Conservation (phyloP, 2,329 filamentous ascomycete genomes). For the Raffaelea albimanens region DNA sequence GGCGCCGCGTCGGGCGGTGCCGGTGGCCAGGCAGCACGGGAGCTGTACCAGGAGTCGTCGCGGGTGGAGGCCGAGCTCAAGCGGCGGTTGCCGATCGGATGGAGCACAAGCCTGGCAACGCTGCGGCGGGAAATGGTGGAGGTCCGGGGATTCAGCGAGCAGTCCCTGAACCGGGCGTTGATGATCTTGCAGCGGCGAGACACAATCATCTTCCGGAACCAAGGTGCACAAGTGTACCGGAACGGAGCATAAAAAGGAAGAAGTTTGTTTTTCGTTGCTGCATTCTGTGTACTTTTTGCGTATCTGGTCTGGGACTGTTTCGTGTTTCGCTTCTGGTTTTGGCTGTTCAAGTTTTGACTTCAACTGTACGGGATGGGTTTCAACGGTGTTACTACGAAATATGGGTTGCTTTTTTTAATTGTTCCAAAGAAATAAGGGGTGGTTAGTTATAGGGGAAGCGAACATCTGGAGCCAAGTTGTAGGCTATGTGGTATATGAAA, state of each 20-base stretch:
- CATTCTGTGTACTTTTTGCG: too few species aligned
- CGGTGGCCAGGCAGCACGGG: slow-evolving; percentile 64
- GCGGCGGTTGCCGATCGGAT: slow-evolving; percentile 82
- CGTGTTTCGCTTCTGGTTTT: background rate
- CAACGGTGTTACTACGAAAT: background rate
- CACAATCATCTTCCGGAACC: slow-evolving; percentile 72
- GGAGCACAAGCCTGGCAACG: slow-evolving; percentile 84
- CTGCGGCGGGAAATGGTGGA: slow-evolving; percentile 87
- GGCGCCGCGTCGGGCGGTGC: slow-evolving; percentile 4
- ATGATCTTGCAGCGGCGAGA: slow-evolving; percentile 81
- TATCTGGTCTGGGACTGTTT: too few species aligned
- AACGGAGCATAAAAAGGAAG: slow-evolving; percentile 46
- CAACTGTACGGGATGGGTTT: background rate
- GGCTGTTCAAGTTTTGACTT: background rate
- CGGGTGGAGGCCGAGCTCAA: slow-evolving; percentile 85
- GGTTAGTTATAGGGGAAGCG: too few species aligned
- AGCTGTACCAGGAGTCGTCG: slow-evolving; percentile 81
- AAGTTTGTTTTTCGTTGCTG: too few species aligned
- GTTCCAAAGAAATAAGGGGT: too few species aligned
- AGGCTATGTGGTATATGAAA: too few species aligned
- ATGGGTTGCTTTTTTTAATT: background rate
- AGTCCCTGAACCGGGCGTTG: slow-evolving; percentile 72
- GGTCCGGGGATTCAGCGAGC: slow-evolving; percentile 80
- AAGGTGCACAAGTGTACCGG: slow-evolving; percentile 65
- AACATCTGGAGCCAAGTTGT: too few species aligned